A percentile compares a stretch with the other conserved stretches of the same genome.
Conservation (phyloP, 352 stramenopile genomes). For the Phytophthora sansomeana region DNA sequence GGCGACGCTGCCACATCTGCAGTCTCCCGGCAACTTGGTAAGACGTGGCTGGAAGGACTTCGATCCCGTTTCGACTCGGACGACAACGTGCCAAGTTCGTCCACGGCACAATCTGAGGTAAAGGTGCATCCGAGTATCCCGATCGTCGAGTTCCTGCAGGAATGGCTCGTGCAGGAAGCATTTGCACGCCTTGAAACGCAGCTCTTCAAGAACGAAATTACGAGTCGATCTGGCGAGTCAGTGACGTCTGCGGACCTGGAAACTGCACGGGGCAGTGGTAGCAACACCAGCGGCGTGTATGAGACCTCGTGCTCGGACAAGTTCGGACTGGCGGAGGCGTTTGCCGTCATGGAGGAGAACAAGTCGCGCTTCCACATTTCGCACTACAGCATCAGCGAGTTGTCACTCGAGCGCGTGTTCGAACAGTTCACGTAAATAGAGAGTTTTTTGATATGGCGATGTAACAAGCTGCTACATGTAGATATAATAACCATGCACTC, state of each 20-base stretch:
- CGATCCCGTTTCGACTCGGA: slow-evolving; percentile 49
- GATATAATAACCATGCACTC: background rate
- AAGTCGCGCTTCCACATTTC: slow-evolving; percentile 80
- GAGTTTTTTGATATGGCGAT: background rate
- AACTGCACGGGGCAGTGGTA: slow-evolving; percentile 57
- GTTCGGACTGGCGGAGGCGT: slow-evolving; percentile 81
- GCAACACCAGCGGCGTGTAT: slow-evolving; percentile 66
- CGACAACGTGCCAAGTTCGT: slow-evolving; percentile 16
- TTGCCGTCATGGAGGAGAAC: slow-evolving; percentile 77
- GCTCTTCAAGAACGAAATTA: slow-evolving; percentile 60
- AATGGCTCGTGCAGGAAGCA: slow-evolving; percentile 80
- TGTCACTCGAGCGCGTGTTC: slow-evolving; percentile 94
- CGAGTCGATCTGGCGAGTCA: slow-evolving; percentile 45
- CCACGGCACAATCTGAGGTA: background rate
- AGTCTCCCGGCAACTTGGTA: slow-evolving; percentile 32
- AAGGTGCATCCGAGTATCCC: slow-evolving; percentile 29
- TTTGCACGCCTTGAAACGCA: slow-evolving; percentile 65
- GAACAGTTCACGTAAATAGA: slow-evolving; percentile 85
- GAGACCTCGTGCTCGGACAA: slow-evolving; percentile 72
- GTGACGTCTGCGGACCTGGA: slow-evolving; percentile 61
- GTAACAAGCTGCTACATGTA: background rate
- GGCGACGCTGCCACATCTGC: slow-evolving; percentile 21
- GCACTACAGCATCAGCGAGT: slow-evolving; percentile 93
- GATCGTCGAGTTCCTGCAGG: slow-evolving; percentile 73
- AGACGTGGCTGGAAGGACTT: slow-evolving; percentile 55